A percentile compares a stretch with the other conserved stretches of the same genome.
Evolutionary conservation across 2,329 filamentous ascomycete genomes (phyloP).

Genomic region (Moelleriella libera): DNA sequence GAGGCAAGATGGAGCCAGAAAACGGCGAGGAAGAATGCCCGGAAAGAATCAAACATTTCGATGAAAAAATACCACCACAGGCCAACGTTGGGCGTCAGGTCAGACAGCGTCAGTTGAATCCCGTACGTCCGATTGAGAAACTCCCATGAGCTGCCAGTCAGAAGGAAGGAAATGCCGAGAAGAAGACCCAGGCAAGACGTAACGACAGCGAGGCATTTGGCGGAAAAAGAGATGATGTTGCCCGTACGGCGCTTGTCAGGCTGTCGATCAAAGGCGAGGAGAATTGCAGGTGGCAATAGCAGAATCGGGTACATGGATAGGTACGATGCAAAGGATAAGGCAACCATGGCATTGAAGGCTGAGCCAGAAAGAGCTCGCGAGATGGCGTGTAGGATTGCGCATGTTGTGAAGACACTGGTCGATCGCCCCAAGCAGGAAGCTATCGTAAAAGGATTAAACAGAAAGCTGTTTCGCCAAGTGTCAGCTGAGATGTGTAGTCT

Average conservation of each 20-base stretch:
- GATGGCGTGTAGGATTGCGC: conserved; percentile 73
- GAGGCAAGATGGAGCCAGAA: conserved; percentile 93
- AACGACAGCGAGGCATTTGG: conserved; percentile 38
- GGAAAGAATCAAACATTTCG: conserved; percentile 98
- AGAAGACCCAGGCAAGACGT: conserved; percentile 42
- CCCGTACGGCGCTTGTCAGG: conserved; percentile 16
- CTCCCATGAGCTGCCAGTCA: conserved; percentile 70
- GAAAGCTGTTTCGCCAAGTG: conserved; percentile 42
- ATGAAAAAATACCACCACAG: conserved; percentile 99
- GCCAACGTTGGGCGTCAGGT: conserved; percentile 87
- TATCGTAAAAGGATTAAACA: conserved; percentile 92
- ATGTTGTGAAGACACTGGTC: conserved; percentile 77
- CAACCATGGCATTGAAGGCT: conserved; percentile 64
- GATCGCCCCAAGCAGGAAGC: conserved; percentile 82
- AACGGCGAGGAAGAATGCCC: conserved; percentile 90
- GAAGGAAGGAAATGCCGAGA: conserved; percentile 54
- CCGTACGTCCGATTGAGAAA: conserved; percentile 86
- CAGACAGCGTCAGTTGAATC: conserved; percentile 78
- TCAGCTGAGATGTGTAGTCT: background rate
- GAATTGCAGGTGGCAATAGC: conserved; percentile 65
- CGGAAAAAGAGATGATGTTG: conserved; percentile 34
- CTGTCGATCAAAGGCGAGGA: conserved; percentile 65
- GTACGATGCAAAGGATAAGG: conserved; percentile 77
- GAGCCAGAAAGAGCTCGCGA: conserved; percentile 65
- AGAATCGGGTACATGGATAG: conserved; percentile 84